Evolutionary conservation across 139 green algal species (phyloP).

Genomic region (Chlamydomonas sp.): DNA sequence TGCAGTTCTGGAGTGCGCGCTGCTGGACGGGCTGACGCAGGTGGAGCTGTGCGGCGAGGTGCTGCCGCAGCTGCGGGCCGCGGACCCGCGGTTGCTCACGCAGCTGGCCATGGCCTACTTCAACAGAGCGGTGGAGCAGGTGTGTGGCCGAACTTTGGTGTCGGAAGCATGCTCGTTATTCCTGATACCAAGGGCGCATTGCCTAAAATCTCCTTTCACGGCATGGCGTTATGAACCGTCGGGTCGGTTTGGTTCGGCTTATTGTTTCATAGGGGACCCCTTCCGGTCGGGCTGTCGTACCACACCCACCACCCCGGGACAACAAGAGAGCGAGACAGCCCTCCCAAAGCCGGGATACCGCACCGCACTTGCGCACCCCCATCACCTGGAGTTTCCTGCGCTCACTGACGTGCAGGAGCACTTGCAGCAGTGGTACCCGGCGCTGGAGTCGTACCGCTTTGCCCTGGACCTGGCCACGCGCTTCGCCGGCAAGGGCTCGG

Average conservation of each 20-base stretch:
- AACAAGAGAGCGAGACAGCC: too few species aligned
- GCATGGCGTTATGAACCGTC: neutral
- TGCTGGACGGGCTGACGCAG: constrained; percentile 19
- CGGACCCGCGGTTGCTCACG: neutral
- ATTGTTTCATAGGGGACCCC: neutral
- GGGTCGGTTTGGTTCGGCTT: neutral
- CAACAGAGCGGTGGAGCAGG: constrained; percentile 46
- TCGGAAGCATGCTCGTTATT: neutral
- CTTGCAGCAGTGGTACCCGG: constrained; percentile 4
- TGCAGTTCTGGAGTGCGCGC: neutral
- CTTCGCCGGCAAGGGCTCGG: constrained; percentile 9
- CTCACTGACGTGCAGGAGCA: constrained; percentile 29
- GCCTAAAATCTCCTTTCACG: neutral
- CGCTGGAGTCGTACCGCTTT: constrained; percentile 21
- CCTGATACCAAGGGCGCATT: neutral
- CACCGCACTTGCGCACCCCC: too few species aligned
- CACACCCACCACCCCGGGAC: too few species aligned
- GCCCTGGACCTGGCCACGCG: constrained; percentile 15
- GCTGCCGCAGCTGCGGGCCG: constrained; percentile 32
- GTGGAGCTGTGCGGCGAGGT: constrained; percentile 1
- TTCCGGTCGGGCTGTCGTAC: neutral
- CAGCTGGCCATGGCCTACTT: constrained; percentile 42
- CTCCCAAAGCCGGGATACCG: too few species aligned
- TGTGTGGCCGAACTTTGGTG: neutral
- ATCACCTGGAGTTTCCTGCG: too few species aligned